phyloP scores from a whole-genome alignment of 2,329 filamentous ascomycete genomes.

The Endothia cerciana region DNA sequence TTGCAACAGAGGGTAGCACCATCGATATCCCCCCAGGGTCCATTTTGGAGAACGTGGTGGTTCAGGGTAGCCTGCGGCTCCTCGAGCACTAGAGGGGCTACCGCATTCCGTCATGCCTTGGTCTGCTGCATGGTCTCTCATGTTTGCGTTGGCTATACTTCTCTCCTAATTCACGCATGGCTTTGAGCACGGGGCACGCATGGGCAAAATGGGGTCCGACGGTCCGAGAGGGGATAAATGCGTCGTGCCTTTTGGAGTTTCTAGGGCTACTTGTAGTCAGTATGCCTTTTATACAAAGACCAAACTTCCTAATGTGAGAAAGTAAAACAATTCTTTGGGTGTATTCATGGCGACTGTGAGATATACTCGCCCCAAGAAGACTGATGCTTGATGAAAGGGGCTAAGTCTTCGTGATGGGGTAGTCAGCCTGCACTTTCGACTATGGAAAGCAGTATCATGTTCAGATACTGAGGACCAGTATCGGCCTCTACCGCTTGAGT shows the following conservation, averaged over 20 bases:
- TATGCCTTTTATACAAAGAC: slow-evolving; percentile 22
- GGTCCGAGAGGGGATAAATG: not conserved
- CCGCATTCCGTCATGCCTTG: not conserved
- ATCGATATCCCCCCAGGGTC: slow-evolving; percentile 97
- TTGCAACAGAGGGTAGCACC: slow-evolving; percentile 95
- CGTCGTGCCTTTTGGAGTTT: slow-evolving; percentile 19
- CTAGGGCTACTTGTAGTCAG: slow-evolving; percentile 18
- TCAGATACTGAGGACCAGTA: no score
- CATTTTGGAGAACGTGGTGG: slow-evolving; percentile 97
- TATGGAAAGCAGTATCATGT: no score
- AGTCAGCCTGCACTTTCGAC: no score
- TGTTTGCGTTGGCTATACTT: slow-evolving; percentile 17
- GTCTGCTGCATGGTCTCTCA: slow-evolving; percentile 13
- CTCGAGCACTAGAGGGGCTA: slow-evolving; percentile 61
- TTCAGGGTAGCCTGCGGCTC: slow-evolving; percentile 89
- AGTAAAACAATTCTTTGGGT: slow-evolving; percentile 10
- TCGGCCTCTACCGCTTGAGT: no score
- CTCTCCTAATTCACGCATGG: not conserved
- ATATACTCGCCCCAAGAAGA: no score
- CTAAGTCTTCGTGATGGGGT: no score
- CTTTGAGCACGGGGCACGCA: not conserved
- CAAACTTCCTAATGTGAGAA: slow-evolving; percentile 26
- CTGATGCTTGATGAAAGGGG: no score
- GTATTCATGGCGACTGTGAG: not conserved
- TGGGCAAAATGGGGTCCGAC: slow-evolving; percentile 5